phyloP scores from a whole-genome alignment of 768 basidiomycete genomes.

The Royoungia palumana region DNA sequence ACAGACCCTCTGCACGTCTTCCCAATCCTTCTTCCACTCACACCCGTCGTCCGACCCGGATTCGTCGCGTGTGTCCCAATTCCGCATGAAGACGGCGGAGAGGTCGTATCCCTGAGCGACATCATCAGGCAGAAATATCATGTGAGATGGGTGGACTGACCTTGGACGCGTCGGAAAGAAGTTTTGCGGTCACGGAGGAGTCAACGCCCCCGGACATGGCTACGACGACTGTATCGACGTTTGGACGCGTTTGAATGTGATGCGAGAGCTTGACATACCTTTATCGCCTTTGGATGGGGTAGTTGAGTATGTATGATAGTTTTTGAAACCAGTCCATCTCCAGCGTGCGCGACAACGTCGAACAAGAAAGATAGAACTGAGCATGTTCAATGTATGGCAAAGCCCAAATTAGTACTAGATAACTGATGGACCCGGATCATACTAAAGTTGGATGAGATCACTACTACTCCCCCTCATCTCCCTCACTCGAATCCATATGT shows the following conservation, averaged over 20 bases:
- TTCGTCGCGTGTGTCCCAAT: constrained; percentile 91
- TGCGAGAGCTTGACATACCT: constrained; percentile 10
- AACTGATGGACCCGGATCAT: too few relatives aligned
- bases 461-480: too few relatives aligned
- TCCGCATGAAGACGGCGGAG: constrained; percentile 91
- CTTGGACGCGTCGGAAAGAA: constrained; percentile 55
- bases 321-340: constrained; percentile 1
- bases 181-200: constrained; percentile 81
- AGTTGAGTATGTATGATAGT: constrained; percentile 16
- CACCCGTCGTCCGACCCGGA: constrained; percentile 76
- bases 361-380: constrained; percentile 7
- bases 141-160: constrained; percentile 34
- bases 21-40: constrained; percentile 95
- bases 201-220: constrained; percentile 98
- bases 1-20: constrained; percentile 83
- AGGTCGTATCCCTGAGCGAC: constrained; percentile 67
- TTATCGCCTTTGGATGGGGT: constrained; percentile 29
- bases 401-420: too few relatives aligned
- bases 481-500: too few relatives aligned
- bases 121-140: not conserved
- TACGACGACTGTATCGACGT: constrained; percentile 59
- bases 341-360: constrained; percentile 9
- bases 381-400: not conserved
- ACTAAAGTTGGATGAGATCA: too few relatives aligned
- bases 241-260: not conserved